Evolutionary conservation across 805 yeast species (phyloP), one percentile per base, ranked within the genome.

Genomic region (Lachancea nothofagi): DNA sequence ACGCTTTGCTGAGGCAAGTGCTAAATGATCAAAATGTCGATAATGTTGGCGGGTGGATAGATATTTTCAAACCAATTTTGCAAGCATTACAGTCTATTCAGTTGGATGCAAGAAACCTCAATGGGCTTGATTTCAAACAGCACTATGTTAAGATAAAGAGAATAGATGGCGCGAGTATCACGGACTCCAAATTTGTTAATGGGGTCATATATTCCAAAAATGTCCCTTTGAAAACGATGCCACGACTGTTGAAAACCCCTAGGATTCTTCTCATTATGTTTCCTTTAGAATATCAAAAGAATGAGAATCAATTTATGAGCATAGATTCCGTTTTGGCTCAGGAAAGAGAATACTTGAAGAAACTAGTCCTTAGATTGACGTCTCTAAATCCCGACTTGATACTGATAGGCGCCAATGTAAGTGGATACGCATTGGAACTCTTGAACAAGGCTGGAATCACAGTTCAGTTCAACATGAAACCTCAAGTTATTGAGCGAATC

Each of bases 131-230:
- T 57, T 79, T 89, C 35, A 72, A 90, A n/a, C 89, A 83, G 49
- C 55, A 57, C 29, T 90, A 85, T 59, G 77, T 93, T 30, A 93
- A 94, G 54, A 71, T 93, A 32, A 94, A 93, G 55, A 72, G 87
- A 43, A 76, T 90, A 7, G 71, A 80, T 0, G 97, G 98, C 1
- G 93, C 94, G 0, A 43, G 57, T 1, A 74, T 80, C 1, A 64
- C 67, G 4, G 79, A 83, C 30, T 77, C 90, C 0, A 64, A 65
- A 20, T 72, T 75, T 22, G 59, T 90, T 3, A 79, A 83, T 53
- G 99, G 98, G 0, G 62, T 86, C 4, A 82, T 86, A 3, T 87
- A 89, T 60, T 83, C 97, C 0, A 87, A 88, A 48, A 77, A 80
- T 13, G 66, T 89, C 31, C 95, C 96, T 3, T 68, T 84, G 27